A percentile compares a stretch with the other conserved stretches of the same genome.
phyloP scores from a whole-genome alignment of 352 stramenopile species.

The Phytopythium chamaehyphon region DNA sequence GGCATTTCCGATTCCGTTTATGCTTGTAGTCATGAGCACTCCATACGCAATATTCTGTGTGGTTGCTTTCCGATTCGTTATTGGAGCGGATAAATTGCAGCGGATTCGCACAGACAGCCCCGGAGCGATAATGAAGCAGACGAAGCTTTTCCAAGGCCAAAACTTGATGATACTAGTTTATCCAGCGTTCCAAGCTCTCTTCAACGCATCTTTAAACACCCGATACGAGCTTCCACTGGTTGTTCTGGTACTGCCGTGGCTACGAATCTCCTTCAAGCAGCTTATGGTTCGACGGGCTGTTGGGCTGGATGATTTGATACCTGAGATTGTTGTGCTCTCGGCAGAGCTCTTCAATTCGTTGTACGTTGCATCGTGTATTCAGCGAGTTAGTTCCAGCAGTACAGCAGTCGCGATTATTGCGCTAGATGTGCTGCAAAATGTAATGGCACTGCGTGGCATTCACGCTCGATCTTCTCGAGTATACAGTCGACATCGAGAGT shows the following conservation, averaged over 20 bases:
- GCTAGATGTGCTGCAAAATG: neutral
- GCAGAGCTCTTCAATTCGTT: conserved; percentile 19
- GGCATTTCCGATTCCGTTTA: conserved; percentile 22
- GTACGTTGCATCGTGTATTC: conserved; percentile 15
- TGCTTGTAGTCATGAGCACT: conserved; percentile 5
- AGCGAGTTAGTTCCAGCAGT: neutral
- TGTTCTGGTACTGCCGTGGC: conserved; percentile 2
- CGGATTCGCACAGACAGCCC: neutral
- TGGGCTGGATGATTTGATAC: conserved; percentile 8
- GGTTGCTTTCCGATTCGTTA: neutral
- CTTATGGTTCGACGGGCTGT: neutral
- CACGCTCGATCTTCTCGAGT: neutral
- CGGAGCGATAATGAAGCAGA: conserved; percentile 1
- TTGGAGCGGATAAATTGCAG: neutral
- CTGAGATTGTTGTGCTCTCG: conserved; percentile 10
- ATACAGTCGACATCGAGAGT: neutral
- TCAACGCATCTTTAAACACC: conserved; percentile 1
- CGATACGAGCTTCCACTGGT: conserved; percentile 1
- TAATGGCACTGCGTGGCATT: neutral
- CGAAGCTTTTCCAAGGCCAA: conserved; percentile 5
- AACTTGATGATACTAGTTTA: conserved; percentile 8
- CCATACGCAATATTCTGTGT: conserved; percentile 8
- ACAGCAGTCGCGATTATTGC: neutral
- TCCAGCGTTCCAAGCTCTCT: conserved; percentile 9
- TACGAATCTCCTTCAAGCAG: conserved; percentile 9